Conservation (phyloP, 768 basidiomycete species). For the Rhodosporidiobolus odoratus region DNA sequence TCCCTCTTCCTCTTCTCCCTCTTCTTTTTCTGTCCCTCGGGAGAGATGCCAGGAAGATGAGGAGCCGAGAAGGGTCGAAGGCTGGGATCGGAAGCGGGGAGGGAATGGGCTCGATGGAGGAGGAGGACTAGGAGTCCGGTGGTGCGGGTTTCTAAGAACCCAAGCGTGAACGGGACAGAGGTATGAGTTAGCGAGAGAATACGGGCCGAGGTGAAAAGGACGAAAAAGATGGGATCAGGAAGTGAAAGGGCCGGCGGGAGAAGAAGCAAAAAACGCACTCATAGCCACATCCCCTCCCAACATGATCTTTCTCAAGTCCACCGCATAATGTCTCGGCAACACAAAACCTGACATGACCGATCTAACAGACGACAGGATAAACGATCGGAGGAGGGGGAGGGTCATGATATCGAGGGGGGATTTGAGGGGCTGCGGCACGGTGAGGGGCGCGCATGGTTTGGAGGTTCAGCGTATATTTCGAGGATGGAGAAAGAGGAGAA, state of each 20-base stretch:
- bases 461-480: not conserved
- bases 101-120: constrained; percentile 10
- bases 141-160: constrained; percentile 22
- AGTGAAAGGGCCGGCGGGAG: not conserved
- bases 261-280: not conserved
- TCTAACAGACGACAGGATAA: constrained; percentile 6
- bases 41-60: not conserved
- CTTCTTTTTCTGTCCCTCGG: not conserved
- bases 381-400: constrained; percentile 20
- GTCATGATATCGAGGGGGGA: constrained; percentile 19
- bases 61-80: too few species aligned
- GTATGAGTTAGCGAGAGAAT: too few species aligned
- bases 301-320: constrained; percentile 24
- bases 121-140: constrained; percentile 23
- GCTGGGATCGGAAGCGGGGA: not conserved
- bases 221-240: too few species aligned
- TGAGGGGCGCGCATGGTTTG: not conserved
- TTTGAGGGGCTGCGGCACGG: not conserved
- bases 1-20: not conserved
- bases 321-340: constrained; percentile 23
- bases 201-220: not conserved
- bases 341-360: constrained; percentile 18
- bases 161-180: too few species aligned
- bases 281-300: constrained; percentile 33
- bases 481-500: not conserved